These are phyloP conservation scores for Amylostereum areolatum DNA, from an alignment of 1,284 basidiomycete species.

Conservation along the genomic window DNA sequence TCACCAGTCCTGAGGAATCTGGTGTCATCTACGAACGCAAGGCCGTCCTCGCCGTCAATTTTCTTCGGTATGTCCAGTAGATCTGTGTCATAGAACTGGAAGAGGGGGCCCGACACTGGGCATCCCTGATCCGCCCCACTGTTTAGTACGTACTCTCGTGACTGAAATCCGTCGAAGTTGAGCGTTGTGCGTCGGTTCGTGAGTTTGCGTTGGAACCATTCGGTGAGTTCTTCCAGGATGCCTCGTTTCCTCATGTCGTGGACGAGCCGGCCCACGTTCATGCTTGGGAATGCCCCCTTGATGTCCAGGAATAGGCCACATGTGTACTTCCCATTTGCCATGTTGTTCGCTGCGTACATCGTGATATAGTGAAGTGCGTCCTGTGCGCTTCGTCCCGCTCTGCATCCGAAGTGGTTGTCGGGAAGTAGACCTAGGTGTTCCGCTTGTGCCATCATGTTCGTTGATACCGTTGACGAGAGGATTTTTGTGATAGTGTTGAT, in stretches of 20 bases:
- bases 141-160: constrained; percentile 13
- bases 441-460: constrained; percentile 14
- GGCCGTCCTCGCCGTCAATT: constrained; percentile 5
- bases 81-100: constrained; percentile 17
- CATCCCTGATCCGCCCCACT: constrained; percentile 23
- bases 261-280: constrained; percentile 19
- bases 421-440: constrained; percentile 20
- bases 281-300: constrained; percentile 33
- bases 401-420: constrained; percentile 27
- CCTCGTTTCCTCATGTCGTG: constrained; percentile 23
- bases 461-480: constrained; percentile 20
- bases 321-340: constrained; percentile 24
- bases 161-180: constrained; percentile 24
- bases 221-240: constrained; percentile 18
- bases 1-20: background rate
- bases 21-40: constrained; percentile 1
- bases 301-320: constrained; percentile 32
- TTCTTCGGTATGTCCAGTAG: constrained; percentile 11
- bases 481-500: constrained; percentile 30
- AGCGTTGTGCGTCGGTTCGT: constrained; percentile 7
- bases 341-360: constrained; percentile 25
- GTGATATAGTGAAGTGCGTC: constrained; percentile 29
- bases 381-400: constrained; percentile 26
- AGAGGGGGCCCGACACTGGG: constrained; percentile 16
- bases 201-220: constrained; percentile 20